These are phyloP conservation scores for Phytopythium kandeliae DNA, from an alignment of 352 stramenopile species.

Conservation along the genomic window DNA sequence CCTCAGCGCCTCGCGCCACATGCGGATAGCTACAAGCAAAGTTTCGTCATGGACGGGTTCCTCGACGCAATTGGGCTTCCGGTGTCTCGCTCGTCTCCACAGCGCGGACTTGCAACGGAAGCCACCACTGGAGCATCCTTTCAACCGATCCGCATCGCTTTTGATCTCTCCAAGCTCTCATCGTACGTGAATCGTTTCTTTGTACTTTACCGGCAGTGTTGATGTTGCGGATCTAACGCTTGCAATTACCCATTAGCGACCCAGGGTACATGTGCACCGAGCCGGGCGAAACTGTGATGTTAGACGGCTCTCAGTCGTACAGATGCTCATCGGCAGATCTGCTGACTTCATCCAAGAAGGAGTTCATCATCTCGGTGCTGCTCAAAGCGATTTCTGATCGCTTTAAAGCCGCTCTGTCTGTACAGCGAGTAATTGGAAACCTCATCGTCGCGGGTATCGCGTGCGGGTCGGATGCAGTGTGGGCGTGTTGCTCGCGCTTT, in stretches of 20 bases:
- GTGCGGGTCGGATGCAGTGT: slow-evolving; percentile 33
- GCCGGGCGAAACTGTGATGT: slow-evolving; percentile 37
- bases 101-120: slow-evolving; percentile 24
- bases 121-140: slow-evolving; percentile 23
- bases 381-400: slow-evolving; percentile 58
- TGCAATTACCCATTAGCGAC: slow-evolving; percentile 25
- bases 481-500: slow-evolving; percentile 54
- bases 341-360: slow-evolving; percentile 55
- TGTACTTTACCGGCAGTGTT: not conserved
- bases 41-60: slow-evolving; percentile 29
- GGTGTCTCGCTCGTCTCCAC: slow-evolving; percentile 2
- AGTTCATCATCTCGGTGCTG: slow-evolving; percentile 64
- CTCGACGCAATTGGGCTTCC: slow-evolving; percentile 34
- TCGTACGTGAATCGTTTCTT: slow-evolving; percentile 19
- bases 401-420: slow-evolving; percentile 54
- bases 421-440: slow-evolving; percentile 63
- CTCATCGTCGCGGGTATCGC: slow-evolving; percentile 50
- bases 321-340: slow-evolving; percentile 48
- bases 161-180: slow-evolving; percentile 69
- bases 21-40: slow-evolving; percentile 9
- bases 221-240: not conserved
- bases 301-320: slow-evolving; percentile 42
- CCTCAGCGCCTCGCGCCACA: slow-evolving; percentile 22
- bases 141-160: slow-evolving; percentile 70
- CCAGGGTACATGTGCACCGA: slow-evolving; percentile 52